Conservation (phyloP, 805 yeast species). For the Nakazawaea laoshanensis region DNA sequence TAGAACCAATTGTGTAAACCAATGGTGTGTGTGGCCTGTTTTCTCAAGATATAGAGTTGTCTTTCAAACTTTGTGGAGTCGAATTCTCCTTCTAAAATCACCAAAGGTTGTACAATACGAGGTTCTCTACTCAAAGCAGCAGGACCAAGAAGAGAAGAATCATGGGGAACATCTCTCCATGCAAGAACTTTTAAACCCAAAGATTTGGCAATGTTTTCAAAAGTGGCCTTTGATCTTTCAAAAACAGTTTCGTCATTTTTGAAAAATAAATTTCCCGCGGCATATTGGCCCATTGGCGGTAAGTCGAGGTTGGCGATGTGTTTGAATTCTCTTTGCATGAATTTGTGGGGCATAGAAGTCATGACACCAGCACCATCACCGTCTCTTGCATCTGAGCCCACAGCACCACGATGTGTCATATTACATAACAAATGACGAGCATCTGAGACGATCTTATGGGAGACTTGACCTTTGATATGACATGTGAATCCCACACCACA, state of each 20-base stretch:
- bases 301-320: conserved; percentile 57
- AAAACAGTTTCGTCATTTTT: conserved; percentile 74
- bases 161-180: conserved; percentile 94
- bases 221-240: conserved; percentile 62
- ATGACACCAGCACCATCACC: conserved; percentile 99
- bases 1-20: conserved; percentile 97
- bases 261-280: conserved; percentile 91
- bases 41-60: conserved; percentile 77
- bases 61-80: conserved; percentile 63
- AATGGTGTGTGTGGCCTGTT: conserved; percentile 82
- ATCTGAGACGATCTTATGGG: conserved; percentile 91
- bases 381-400: conserved; percentile 88
- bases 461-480: conserved; percentile 77
- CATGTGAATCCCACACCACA: conserved; percentile 99
- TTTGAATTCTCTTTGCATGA: conserved; percentile 77
- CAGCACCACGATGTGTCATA: conserved; percentile 99
- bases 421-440: conserved; percentile 83
- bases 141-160: conserved; percentile 89
- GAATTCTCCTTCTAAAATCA: conserved; percentile 61
- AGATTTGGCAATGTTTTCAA: conserved; percentile 70
- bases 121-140: conserved; percentile 95
- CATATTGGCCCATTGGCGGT: conserved; percentile 82
- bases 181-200: conserved; percentile 80
- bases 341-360: conserved; percentile 85
- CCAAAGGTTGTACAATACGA: conserved; percentile 83